phyloP scores from a whole-genome alignment of 805 yeast species.

The Pachysolen tannophilus region DNA sequence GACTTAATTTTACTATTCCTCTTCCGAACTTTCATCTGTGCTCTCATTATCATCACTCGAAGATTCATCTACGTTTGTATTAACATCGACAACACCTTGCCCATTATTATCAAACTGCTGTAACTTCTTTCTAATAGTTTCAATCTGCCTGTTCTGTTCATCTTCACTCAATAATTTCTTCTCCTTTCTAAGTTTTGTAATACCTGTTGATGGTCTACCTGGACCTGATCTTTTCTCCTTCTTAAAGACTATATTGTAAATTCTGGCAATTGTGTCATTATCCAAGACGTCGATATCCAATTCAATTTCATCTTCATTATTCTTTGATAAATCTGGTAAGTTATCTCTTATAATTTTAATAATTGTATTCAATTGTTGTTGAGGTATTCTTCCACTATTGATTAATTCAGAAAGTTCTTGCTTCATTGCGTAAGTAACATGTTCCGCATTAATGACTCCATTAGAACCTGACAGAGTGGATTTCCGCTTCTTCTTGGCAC shows the following conservation, averaged over 20 bases:
- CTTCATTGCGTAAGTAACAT: conserved; percentile 92
- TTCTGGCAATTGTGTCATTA: conserved; percentile 69
- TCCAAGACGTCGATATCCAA: conserved; percentile 91
- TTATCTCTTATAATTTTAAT: conserved; percentile 78
- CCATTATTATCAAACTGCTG: conserved; percentile 56
- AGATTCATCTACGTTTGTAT: conserved; percentile 1
- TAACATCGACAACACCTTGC: conserved; percentile 37
- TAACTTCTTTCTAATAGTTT: conserved; percentile 63
- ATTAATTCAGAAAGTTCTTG: conserved; percentile 85
- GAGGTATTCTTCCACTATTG: conserved; percentile 60
- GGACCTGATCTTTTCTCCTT: conserved; percentile 22
- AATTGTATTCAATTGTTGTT: conserved; percentile 75
- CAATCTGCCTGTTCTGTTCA: conserved; percentile 61
- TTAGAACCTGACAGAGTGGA: conserved; percentile 8
- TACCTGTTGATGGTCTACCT: conserved; percentile 5
- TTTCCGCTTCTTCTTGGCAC: conserved; percentile 12
- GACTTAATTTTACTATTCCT: no score
- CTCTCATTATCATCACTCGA: conserved; percentile 44
- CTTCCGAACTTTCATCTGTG: conserved; percentile 66
- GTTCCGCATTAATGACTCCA: conserved; percentile 21
- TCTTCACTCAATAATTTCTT: conserved; percentile 55
- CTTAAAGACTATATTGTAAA: conserved; percentile 73
- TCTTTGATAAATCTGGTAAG: conserved; percentile 44
- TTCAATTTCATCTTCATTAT: conserved; percentile 88
- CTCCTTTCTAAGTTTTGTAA: conserved; percentile 32